Base-by-base conservation (phyloP, 371 early-diverging fungal species). In the Gilbertella persicaria region DNA sequence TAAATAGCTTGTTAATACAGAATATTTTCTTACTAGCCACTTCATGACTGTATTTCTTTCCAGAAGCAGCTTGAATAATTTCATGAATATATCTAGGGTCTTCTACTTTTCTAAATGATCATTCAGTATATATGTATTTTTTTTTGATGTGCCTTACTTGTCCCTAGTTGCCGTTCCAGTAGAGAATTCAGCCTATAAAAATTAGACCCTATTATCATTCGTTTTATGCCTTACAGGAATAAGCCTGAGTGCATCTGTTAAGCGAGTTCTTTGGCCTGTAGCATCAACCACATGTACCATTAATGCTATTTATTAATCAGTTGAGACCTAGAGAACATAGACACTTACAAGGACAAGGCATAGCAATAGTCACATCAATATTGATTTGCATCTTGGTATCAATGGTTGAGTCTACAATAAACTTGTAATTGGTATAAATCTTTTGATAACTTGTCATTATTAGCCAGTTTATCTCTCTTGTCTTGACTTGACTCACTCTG, bases 311-410 rank as follows among this genome's bases (percentile, higher is more conserved):
- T 16, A 38, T 29, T 4, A 23, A 20, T 30, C 17, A 29, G 5
- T 19, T 17, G 21, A n/a, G n/a, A n/a, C n/a, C n/a, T n/a, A n/a
- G n/a, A n/a, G n/a, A n/a, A n/a, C n/a, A n/a, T n/a, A n/a, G n/a
- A n/a, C n/a, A n/a, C 64, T 68, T 77, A 88, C 91, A 72, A 35
- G 78, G 67, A 71, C 97, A 97, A 9, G 86, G 85, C 91, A 91
- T 94, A 5, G 93, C 93, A n/a, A 97, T 76, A 0, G 91, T 89
- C 20, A 94, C 40, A 59, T 92, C 97, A 43, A 95, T 64, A 66
- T 94, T 93, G 23, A 97, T 85, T 61, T 85, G 87, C 58, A 96
- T 66, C n/a, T 62, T 66, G 13, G 82, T 79, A 51, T 82, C 81
- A 26, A 88, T 72, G 10, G 72, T 62, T 13, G 76, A 72, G 69